These are phyloP conservation scores for Phalaenopsis aphrodite DNA, from an alignment of 106 monocot species.

Conservation along the genomic window DNA sequence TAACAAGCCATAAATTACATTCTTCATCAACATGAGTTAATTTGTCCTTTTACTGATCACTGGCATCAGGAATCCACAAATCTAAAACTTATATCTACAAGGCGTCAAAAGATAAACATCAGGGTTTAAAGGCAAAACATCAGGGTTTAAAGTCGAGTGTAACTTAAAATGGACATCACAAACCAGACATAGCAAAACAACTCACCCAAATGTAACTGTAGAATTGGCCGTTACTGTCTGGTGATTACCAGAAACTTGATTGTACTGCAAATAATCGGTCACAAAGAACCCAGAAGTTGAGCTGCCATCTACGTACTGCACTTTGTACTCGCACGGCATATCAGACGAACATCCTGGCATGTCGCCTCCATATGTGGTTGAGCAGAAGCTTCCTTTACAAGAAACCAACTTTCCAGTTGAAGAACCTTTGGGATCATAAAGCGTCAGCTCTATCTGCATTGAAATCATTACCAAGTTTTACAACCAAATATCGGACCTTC, in stretches of 20 bases:
- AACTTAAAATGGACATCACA: not conserved
- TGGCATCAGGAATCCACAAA: not conserved
- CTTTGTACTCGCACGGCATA: slow-evolving; percentile 51
- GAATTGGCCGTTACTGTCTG: slow-evolving; percentile 51
- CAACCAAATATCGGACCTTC: not conserved
- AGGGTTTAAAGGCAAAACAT: not conserved
- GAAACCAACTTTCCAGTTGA: slow-evolving; percentile 33
- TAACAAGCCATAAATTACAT: not conserved
- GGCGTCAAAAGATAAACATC: not conserved
- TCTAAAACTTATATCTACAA: not conserved
- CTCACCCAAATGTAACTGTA: slow-evolving; percentile 76
- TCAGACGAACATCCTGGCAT: slow-evolving; percentile 30
- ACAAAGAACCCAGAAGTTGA: slow-evolving; percentile 60
- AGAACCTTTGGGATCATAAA: slow-evolving; percentile 67
- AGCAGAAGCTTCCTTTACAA: slow-evolving; percentile 58
- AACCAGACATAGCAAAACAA: not conserved
- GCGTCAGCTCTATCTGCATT: slow-evolving; percentile 54
- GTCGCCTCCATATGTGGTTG: slow-evolving; percentile 25
- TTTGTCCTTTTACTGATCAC: not conserved
- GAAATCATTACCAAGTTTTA: not conserved
- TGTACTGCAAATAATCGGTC: slow-evolving; percentile 48
- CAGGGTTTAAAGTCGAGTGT: not conserved
- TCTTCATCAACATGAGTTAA: not conserved
- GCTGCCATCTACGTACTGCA: slow-evolving; percentile 88
- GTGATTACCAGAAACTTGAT: slow-evolving; percentile 55